A percentile compares a stretch with the other conserved stretches of the same genome.
phyloP scores from a whole-genome alignment of 2,329 filamentous ascomycete species.

The Talaromyces sp. region DNA sequence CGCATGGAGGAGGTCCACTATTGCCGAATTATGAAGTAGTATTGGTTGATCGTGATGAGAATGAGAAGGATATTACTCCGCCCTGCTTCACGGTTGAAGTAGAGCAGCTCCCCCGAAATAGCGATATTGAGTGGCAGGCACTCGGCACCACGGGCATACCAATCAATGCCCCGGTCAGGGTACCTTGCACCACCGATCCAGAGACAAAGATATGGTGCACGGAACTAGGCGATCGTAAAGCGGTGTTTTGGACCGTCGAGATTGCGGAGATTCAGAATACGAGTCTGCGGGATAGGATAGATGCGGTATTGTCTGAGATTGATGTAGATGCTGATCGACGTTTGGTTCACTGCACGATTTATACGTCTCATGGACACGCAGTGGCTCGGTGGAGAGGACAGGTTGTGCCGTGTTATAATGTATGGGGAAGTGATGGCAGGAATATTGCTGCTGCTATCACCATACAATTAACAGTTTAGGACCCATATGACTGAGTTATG shows the following conservation, averaged over 20 bases:
- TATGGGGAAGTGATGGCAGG: slow-evolving; percentile 36
- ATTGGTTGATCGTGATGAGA: slow-evolving; percentile 12
- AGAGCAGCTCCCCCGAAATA: slow-evolving; percentile 65
- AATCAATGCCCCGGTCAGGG: slow-evolving; percentile 16
- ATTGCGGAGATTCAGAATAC: slow-evolving; percentile 19
- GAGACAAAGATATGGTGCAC: slow-evolving; percentile 19
- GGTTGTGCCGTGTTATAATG: slow-evolving; percentile 38
- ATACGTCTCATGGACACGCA: slow-evolving; percentile 27
- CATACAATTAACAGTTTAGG: slow-evolving; percentile 16
- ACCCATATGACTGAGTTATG: too few relatives aligned
- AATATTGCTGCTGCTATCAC: slow-evolving; percentile 34
- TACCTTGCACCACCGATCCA: slow-evolving; percentile 15
- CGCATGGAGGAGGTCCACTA: slow-evolving; percentile 18
- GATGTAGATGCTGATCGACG: slow-evolving; percentile 6
- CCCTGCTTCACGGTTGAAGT: slow-evolving; percentile 73
- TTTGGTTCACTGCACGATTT: slow-evolving; percentile 30
- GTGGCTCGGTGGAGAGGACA: slow-evolving; percentile 28
- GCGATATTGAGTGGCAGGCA: slow-evolving; percentile 79
- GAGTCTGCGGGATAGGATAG: slow-evolving; percentile 22
- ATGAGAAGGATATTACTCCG: neutral
- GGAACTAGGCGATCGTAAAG: slow-evolving; percentile 21
- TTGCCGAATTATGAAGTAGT: slow-evolving; percentile 27
- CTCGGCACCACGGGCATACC: slow-evolving; percentile 48
- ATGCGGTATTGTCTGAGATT: slow-evolving; percentile 20
- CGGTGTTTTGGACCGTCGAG: slow-evolving; percentile 28